Evolutionary conservation across 2,329 filamentous ascomycete species (phyloP), one percentile per base, ranked within the genome.

Genomic region (Claviceps purpurea): DNA sequence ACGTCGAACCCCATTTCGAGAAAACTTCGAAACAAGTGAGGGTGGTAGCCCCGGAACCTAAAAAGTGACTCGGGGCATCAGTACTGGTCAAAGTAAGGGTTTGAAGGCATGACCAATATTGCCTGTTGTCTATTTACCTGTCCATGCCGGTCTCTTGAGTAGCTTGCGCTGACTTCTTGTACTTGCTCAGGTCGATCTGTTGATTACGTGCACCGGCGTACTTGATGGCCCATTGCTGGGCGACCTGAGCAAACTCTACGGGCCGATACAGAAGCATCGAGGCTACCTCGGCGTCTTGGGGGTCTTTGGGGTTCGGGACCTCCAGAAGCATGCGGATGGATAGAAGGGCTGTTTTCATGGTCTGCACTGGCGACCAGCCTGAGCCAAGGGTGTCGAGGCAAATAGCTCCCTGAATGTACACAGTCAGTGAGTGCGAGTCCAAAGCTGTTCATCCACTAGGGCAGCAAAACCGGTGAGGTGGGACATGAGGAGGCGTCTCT

Each of bases 311-410:
- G 66, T 98, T 94, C 3, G 93, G 93, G 18, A 84, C 88, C 70
- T 89, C 89, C 62, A 98, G 86, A 18, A 98, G 81, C 59, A 90
- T 91, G 67, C 95, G 90, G 37, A 98, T 77, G 30, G 90, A 96
- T 54, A 98, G 82, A 46, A 98, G 80, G 40, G 91, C 89, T 20
- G 89, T 94, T 71, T 96, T 97, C 68, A 98, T 91, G 14, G 91
- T 98, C 55, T 96, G 79, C 24, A 98, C 90, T 0, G 93, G 93
- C 5, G 91, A 95, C 93, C 93, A 98, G 60, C 87, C 89, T 13
- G 79, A 79, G 10, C 86, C 84, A 16, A 98, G 78, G 0, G 90
- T 97, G 65, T 98, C 93, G 51, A 98, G 82, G 64, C 93, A 98
- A 66, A 98, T 98, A 26, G 90, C 91, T 52, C 93, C 93, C 89